Evolutionary conservation across 129 eudicot species (phyloP).

Genomic region (Escallonia rubra): DNA sequence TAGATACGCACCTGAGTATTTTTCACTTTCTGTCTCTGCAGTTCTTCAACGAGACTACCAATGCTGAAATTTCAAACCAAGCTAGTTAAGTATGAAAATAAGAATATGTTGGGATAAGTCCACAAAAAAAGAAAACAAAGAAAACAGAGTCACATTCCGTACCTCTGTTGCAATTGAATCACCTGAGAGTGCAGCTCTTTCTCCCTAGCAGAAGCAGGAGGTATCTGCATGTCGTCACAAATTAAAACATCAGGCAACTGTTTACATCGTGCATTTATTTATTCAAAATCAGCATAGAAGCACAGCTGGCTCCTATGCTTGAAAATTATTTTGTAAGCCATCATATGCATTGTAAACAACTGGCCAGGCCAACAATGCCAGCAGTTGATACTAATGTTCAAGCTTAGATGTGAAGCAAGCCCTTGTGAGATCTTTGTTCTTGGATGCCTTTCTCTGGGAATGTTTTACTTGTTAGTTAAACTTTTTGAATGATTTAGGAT

Average conservation of each 20-base stretch:
- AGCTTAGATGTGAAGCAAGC: too few relatives aligned
- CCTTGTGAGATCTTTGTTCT: too few relatives aligned
- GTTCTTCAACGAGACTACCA: slow-evolving; percentile 75
- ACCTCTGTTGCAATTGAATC: slow-evolving; percentile 83
- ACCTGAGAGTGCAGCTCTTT: slow-evolving; percentile 69
- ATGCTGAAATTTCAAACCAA: slow-evolving; percentile 47
- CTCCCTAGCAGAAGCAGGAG: slow-evolving; percentile 44
- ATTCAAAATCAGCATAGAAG: neutral
- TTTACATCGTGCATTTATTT: neutral
- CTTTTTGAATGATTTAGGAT: too few relatives aligned
- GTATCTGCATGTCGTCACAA: slow-evolving; percentile 32
- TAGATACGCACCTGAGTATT: slow-evolving; percentile 56
- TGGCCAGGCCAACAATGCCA: too few relatives aligned
- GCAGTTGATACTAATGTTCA: too few relatives aligned
- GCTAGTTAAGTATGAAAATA: neutral
- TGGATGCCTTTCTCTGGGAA: too few relatives aligned
- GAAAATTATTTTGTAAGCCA: neutral
- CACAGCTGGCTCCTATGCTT: too few relatives aligned
- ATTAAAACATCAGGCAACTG: neutral
- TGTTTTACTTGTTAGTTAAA: too few relatives aligned
- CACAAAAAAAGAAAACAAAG: neutral
- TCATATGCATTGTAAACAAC: too few relatives aligned
- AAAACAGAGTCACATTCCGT: slow-evolving; percentile 5
- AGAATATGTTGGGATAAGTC: neutral
- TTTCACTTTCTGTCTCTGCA: slow-evolving; percentile 65